Evolutionary conservation across 805 yeast species (phyloP).

Genomic region (Saccharomycopsis fibuligera): DNA sequence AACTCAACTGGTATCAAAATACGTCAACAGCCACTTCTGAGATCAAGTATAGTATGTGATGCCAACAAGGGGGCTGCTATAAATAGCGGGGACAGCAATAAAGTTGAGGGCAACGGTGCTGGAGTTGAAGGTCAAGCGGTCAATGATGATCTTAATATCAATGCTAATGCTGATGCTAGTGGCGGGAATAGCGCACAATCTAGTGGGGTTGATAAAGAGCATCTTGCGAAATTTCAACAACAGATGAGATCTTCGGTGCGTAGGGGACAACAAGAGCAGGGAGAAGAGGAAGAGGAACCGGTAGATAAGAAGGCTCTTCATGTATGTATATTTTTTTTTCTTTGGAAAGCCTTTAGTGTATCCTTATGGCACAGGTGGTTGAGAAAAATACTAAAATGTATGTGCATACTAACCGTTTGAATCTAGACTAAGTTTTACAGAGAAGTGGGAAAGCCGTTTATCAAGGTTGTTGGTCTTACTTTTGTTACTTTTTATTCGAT

Average conservation of each 20-base stretch:
- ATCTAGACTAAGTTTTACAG: conserved; percentile 35
- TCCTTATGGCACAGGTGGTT: not conserved
- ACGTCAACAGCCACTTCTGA: conserved; percentile 38
- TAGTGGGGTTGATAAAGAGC: conserved; percentile 3
- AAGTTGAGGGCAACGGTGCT: no score
- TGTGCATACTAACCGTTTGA: not conserved
- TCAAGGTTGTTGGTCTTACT: conserved; percentile 39
- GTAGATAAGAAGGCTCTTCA: conserved; percentile 8
- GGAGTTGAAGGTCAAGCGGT: no score
- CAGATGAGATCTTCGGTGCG: conserved; percentile 9
- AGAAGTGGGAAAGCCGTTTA: conserved; percentile 40
- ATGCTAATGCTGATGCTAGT: not conserved
- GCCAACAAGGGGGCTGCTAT: no score
- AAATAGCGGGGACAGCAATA: no score
- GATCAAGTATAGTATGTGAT: conserved; percentile 37
- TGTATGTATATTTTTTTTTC: conserved; percentile 2
- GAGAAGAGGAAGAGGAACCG: not conserved
- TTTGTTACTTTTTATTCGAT: conserved; percentile 42
- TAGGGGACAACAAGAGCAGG: not conserved
- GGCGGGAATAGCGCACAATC: not conserved
- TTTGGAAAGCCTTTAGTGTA: not conserved
- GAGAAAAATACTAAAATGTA: not conserved
- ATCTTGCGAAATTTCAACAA: conserved; percentile 10
- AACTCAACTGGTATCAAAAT: no score
- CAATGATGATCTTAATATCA: no score